phyloP scores from a whole-genome alignment of 257 asterid species.

The Jasminum sambac region DNA sequence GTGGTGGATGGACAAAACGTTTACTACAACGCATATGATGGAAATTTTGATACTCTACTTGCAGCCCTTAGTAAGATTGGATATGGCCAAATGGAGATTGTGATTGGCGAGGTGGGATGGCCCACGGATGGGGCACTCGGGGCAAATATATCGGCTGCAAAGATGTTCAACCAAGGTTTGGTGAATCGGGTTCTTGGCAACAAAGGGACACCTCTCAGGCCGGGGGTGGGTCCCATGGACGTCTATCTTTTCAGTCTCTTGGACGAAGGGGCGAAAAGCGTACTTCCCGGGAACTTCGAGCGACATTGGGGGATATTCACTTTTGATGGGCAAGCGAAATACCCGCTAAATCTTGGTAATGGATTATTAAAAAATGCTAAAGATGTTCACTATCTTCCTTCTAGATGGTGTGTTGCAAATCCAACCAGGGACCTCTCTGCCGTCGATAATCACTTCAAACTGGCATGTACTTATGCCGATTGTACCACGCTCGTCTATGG shows the following conservation, averaged over 20 bases:
- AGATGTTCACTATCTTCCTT: conserved; percentile 72
- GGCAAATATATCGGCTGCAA: conserved; percentile 82
- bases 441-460: conserved; percentile 59
- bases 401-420: conserved; percentile 86
- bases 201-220: conserved; percentile 85
- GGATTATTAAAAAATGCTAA: conserved; percentile 71
- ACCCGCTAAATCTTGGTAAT: conserved; percentile 66
- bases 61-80: conserved; percentile 78
- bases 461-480: conserved; percentile 80
- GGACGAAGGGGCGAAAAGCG: conserved; percentile 85
- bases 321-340: conserved; percentile 94
- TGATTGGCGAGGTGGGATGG: conserved; percentile 95
- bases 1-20: conserved; percentile 78
- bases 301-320: conserved; percentile 96
- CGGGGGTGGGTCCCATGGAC: conserved; percentile 77
- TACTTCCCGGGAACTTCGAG: conserved; percentile 85
- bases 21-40: conserved; percentile 85
- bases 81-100: conserved; percentile 76
- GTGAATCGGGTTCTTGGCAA: conserved; percentile 53
- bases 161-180: conserved; percentile 83
- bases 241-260: conserved; percentile 79
- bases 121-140: conserved; percentile 77
- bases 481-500: conserved; percentile 86
- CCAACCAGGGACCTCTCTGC: conserved; percentile 67
- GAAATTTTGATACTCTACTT: conserved; percentile 82